These are phyloP conservation scores for Drechslerella dactyloides DNA, from an alignment of 2,329 filamentous ascomycete species.

Conservation along the genomic window DNA sequence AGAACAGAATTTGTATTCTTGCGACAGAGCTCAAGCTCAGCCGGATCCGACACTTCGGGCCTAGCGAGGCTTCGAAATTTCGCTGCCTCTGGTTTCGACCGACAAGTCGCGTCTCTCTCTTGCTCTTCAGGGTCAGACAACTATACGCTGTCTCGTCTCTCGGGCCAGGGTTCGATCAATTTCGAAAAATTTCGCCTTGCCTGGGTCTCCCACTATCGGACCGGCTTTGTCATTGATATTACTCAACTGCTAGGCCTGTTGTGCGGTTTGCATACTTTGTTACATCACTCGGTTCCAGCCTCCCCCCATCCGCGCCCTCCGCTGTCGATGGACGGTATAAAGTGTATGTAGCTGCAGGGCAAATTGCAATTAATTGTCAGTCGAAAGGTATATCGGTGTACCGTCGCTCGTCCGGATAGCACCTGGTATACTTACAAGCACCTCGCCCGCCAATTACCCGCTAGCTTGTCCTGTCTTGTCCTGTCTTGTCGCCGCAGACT, in stretches of 20 bases:
- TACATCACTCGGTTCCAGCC: conserved; percentile 19
- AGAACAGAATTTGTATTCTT: conserved; percentile 38
- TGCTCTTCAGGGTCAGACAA: background rate
- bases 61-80: conserved; percentile 12
- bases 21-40: conserved; percentile 44
- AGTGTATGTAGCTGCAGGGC: conserved; percentile 15
- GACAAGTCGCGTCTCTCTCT: too few species aligned
- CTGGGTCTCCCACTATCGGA: conserved; percentile 14
- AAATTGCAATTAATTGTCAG: too few species aligned
- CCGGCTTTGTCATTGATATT: conserved; percentile 46
- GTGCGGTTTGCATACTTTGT: conserved; percentile 2
- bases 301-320: background rate
- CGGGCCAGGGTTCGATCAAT: background rate
- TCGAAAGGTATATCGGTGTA: too few species aligned
- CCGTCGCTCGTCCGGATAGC: background rate
- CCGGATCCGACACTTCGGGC: background rate
- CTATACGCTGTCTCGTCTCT: background rate
- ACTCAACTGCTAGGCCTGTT: conserved; percentile 16
- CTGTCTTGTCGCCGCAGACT: background rate
- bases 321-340: background rate
- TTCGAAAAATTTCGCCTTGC: conserved; percentile 8
- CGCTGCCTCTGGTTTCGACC: background rate
- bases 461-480: background rate
- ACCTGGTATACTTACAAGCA: background rate
- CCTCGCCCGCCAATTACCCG: background rate